phyloP scores from a whole-genome alignment of 257 asterid genomes.

The Solanum chmielewskii region DNA sequence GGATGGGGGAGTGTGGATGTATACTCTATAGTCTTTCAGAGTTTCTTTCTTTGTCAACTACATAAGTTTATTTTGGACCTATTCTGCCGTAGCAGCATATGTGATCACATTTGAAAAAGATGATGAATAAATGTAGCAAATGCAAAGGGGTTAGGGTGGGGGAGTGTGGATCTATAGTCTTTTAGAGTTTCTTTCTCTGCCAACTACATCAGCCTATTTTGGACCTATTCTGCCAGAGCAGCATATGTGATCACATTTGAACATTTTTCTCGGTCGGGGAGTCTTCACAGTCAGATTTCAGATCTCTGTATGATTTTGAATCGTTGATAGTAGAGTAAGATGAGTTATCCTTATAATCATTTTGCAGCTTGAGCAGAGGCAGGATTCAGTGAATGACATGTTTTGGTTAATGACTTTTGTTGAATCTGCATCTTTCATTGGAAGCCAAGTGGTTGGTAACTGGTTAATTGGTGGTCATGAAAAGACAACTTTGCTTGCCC shows the following conservation, averaged over 20 bases:
- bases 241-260: neutral
- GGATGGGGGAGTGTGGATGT: neutral
- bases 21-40: neutral
- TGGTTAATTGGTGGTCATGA: conserved; percentile 43
- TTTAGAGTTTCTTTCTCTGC: neutral
- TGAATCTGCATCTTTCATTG: conserved; percentile 55
- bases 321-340: neutral
- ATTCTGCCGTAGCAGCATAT: neutral
- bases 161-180: neutral
- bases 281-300: neutral
- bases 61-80: neutral
- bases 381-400: conserved; percentile 75
- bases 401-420: conserved; percentile 88
- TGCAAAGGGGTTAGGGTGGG: neutral
- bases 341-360: neutral
- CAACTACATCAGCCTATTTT: neutral
- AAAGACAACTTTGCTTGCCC: conserved; percentile 23
- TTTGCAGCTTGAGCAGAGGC: conserved; percentile 80
- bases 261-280: neutral
- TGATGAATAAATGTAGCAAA: neutral
- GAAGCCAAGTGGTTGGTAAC: conserved; percentile 67
- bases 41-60: neutral
- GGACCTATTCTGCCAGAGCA: neutral
- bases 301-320: neutral
- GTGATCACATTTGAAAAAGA: neutral